Evolutionary conservation across 179 eudicot species (phyloP), one percentile per base, ranked within the genome.

Genomic region (Corrigiola litoralis): DNA sequence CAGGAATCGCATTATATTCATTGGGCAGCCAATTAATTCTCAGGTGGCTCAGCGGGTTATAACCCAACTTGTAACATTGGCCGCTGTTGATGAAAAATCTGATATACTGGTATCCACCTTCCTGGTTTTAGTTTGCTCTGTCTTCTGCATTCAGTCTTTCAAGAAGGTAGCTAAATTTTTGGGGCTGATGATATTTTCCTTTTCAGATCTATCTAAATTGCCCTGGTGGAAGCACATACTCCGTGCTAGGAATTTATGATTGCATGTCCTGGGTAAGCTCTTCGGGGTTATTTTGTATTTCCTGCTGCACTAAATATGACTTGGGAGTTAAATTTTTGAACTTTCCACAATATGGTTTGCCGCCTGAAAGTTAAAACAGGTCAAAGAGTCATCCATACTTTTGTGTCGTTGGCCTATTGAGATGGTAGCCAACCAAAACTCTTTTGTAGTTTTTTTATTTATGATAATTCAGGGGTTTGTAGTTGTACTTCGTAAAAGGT

Each of bases 251-350:
- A 62, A 84, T 92, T 38, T 92, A 89, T 68, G 98, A 92, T 71
- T 89, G 96, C 87, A 89, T 92, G 98, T 89, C 98, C 50, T 92
- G 98, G 95, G 98, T 92, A 87, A 80, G 96, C 62, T 67, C 65
- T 61, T 32, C 21, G 49, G 50, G 21, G n/a, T 37, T 58, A 27
- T 65, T 37, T 55, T 47, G n/a, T 16, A 36, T 56, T 55, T 46
- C 16, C 29, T 25, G 38, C 27, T 23, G 9, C 14, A 31, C 27
- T 20, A 40, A 41, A 8, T 29, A 29, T 25, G 34, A 20, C 23
- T 21, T 24, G 24, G 52, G 55, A 38, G 33, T 4, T 53, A 23
- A 65, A 38, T 13, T 6, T 40, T 52, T 29, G 27, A 23, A 14
- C 38, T 6, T 3, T 17, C 4, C 9, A 11, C 25, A 8, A 18